Conservation (phyloP, 2,329 filamentous ascomycete species). For the Colletotrichum costaricense region DNA sequence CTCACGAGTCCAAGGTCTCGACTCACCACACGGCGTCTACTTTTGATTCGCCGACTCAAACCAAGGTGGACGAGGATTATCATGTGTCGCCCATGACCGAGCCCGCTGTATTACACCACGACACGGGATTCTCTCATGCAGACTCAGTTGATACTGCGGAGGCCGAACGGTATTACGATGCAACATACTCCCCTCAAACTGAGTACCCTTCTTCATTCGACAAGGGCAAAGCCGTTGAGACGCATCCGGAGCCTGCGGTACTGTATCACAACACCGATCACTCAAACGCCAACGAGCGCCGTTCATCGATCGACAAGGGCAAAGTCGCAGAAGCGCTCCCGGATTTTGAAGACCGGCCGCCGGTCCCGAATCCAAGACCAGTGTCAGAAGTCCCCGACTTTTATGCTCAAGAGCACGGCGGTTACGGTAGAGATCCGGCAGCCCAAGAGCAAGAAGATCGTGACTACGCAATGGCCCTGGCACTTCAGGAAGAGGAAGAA, state of each 20-base stretch:
- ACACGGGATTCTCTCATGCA: background rate
- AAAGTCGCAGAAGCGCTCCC: background rate
- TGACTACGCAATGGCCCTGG: conserved; percentile 29
- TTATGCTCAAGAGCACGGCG: conserved; percentile 25
- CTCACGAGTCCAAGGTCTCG: background rate
- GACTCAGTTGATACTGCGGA: background rate
- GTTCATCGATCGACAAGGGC: background rate
- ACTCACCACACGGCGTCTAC: background rate
- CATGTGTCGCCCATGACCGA: conserved; percentile 19
- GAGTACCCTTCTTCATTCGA: background rate
- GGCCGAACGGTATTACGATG: conserved; percentile 1
- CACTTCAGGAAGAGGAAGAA: conserved; percentile 31
- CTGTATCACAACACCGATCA: background rate
- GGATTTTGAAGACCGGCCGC: background rate
- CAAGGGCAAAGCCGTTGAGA: conserved; percentile 12
- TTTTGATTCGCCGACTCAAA: conserved; percentile 1
- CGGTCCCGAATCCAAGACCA: conserved; percentile 1
- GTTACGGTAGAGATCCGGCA: background rate
- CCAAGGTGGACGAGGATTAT: background rate
- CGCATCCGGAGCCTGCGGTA: background rate
- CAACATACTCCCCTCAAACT: background rate
- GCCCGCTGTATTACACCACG: conserved; percentile 5
- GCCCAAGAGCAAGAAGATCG: conserved; percentile 31
- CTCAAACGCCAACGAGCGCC: background rate
- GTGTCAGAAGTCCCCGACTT: conserved; percentile 15